Evolutionary conservation across 805 yeast genomes (phyloP).

Genomic region (Saccharomyces cerevisiae): DNA sequence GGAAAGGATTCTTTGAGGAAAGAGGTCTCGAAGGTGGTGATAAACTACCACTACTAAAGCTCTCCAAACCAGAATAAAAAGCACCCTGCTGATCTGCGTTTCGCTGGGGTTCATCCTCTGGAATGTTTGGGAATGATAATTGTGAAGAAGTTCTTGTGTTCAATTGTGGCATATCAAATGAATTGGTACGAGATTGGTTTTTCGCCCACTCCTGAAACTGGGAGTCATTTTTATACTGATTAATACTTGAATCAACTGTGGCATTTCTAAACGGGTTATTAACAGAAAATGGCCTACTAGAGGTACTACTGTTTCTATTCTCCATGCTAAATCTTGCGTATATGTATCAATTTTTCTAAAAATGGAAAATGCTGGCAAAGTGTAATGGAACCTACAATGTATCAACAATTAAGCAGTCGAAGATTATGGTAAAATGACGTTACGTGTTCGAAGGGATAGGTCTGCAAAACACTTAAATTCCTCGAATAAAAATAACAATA

Average conservation of each 20-base stretch:
- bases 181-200: constrained; percentile 1
- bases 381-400: not conserved
- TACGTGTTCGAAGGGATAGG: not conserved
- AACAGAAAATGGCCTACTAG: constrained; percentile 42
- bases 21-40: constrained; percentile 22
- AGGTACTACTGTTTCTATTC: constrained; percentile 12
- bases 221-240: constrained; percentile 25
- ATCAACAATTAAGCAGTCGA: not conserved
- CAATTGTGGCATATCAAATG: not conserved
- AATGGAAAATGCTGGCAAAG: not conserved
- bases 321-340: not conserved
- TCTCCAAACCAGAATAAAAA: not conserved
- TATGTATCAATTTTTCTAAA: not conserved
- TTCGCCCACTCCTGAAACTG: constrained; percentile 53
- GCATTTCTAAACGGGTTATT: constrained; percentile 67
- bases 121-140: not conserved
- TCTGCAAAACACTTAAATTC: not conserved
- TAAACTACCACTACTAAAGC: constrained; percentile 1
- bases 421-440: not conserved
- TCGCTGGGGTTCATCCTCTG: not conserved
- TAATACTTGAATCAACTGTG: constrained; percentile 25
- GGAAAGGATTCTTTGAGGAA: constrained; percentile 32
- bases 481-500: not conserved
- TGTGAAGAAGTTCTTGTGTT: not conserved
- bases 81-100: not conserved